Evolutionary conservation across 2,329 filamentous ascomycete species (phyloP), one percentile per base, ranked within the genome.

Genomic region (Neopestalotiopsis rosae): DNA sequence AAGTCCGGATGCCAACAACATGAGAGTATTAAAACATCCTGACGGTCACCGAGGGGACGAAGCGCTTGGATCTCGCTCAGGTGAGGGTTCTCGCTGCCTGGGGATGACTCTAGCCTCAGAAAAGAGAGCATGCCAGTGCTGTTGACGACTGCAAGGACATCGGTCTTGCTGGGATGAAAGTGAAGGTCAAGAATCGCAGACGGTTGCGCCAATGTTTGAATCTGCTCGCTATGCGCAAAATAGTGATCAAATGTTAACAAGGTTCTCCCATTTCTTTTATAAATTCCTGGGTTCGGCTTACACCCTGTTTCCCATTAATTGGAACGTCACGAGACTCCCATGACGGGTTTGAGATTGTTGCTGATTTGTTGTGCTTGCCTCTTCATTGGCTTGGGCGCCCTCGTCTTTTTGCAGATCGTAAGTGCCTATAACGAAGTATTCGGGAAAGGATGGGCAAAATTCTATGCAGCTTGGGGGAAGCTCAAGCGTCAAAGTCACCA

Each of bases 141-240:
- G 1, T 92, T 93, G 9, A 94, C 93, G 3, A 91, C 89, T 10
- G 90, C 94, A 66, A 97, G 86, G 3, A 92, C 81, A 38, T 86
- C 84, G 64, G 80, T 81, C 7, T 74, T 74, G 66, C 84, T 76
- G 1, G 88, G 89, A 70, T 91, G 89, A 79, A 98, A 98, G 74
- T 95, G 93, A 38, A 98, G 83, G 77, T 98, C 95, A 66, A 98
- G 87, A 34, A 98, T 87, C 5, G 94, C 95, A 66, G 90, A 94
- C 4, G 90, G 87, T 28, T 92, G 89, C 5, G 83, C 75, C 4
- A 91, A 71, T 1, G 87, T 91, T 76, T 93, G 88, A 4, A 91
- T 75, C 68, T 86, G 82, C 1, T 79, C 79, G 73, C 90, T 92
- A 70, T 73, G 52, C 32, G 64, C 67, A 32, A 72, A 68, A 72